phyloP scores from a whole-genome alignment of 805 yeast genomes.

The Nakazawaea anatomiae region DNA sequence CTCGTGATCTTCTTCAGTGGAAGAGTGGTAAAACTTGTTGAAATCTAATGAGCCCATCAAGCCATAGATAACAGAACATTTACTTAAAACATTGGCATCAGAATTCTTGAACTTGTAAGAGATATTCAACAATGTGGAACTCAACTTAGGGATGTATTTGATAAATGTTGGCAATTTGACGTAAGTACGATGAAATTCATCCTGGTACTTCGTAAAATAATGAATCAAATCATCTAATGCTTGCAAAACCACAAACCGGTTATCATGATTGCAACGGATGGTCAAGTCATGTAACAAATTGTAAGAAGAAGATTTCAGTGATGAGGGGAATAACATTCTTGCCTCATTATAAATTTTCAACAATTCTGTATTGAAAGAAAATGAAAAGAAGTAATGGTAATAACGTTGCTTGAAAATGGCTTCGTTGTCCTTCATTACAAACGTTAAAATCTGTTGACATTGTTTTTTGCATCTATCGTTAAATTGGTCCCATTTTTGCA shows the following conservation, averaged over 20 bases:
- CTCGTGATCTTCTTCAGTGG: constrained; percentile 25
- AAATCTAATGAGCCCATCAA: constrained; percentile 73
- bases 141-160: constrained; percentile 34
- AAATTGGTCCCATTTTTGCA: constrained; percentile 60
- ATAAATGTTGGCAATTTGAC: constrained; percentile 28
- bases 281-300: constrained; percentile 45
- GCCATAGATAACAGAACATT: constrained; percentile 68
- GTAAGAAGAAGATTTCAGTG: constrained; percentile 9
- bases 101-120: constrained; percentile 48
- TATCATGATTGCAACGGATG: constrained; percentile 53
- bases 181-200: constrained; percentile 38
- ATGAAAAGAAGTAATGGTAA: constrained; percentile 47
- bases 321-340: constrained; percentile 2
- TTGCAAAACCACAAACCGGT: constrained; percentile 66
- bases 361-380: constrained; percentile 38
- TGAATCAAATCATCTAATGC: constrained; percentile 58
- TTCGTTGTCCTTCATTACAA: constrained; percentile 26
- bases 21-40: constrained; percentile 36
- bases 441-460: constrained; percentile 46
- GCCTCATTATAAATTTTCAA: constrained; percentile 25
- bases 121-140: constrained; percentile 49
- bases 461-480: constrained; percentile 39
- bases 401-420: constrained; percentile 30
- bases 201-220: constrained; percentile 46
- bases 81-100: constrained; percentile 43